A percentile compares a stretch with the other conserved stretches of the same genome.
phyloP scores from a whole-genome alignment of 2,329 filamentous ascomycete species.

The Trichoderma sp. region DNA sequence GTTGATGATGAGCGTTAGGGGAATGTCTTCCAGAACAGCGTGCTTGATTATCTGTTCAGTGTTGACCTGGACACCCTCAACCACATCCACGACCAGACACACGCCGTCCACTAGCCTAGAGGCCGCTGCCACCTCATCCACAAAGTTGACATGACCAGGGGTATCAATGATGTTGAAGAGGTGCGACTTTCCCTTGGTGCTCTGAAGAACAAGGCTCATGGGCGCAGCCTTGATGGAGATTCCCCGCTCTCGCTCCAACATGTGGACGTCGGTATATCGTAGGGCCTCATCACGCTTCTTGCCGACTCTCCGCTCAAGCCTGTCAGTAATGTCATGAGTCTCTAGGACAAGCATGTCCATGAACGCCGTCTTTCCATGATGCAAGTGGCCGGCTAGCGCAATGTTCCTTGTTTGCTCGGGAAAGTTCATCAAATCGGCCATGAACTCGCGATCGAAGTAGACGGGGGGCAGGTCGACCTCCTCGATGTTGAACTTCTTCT shows the following conservation, averaged over 20 bases:
- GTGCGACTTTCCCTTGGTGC: conserved; percentile 89
- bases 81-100: conserved; percentile 89
- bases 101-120: conserved; percentile 87
- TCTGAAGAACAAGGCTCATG: conserved; percentile 89
- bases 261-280: conserved; percentile 89
- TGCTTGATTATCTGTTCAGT: conserved; percentile 98
- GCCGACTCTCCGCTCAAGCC: conserved; percentile 76
- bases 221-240: conserved; percentile 89
- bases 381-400: conserved; percentile 85
- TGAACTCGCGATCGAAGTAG: conserved; percentile 83
- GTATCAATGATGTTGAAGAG: conserved; percentile 94
- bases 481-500: conserved; percentile 95
- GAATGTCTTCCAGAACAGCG: conserved; percentile 83
- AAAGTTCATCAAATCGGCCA: conserved; percentile 94
- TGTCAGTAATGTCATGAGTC: conserved; percentile 81
- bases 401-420: conserved; percentile 93
- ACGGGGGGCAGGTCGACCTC: conserved; percentile 88
- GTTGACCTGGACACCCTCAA: conserved; percentile 98
- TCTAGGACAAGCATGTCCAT: conserved; percentile 98
- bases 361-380: conserved; percentile 96
- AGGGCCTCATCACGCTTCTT: conserved; percentile 84
- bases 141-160: conserved; percentile 96
- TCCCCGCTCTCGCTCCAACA: conserved; percentile 84
- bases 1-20: conserved; percentile 87
- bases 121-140: conserved; percentile 90